Evolutionary conservation across 139 green algal genomes (phyloP), one percentile per base, ranked within the genome.

Genomic region (Chlamydomonas sphaeroides): DNA sequence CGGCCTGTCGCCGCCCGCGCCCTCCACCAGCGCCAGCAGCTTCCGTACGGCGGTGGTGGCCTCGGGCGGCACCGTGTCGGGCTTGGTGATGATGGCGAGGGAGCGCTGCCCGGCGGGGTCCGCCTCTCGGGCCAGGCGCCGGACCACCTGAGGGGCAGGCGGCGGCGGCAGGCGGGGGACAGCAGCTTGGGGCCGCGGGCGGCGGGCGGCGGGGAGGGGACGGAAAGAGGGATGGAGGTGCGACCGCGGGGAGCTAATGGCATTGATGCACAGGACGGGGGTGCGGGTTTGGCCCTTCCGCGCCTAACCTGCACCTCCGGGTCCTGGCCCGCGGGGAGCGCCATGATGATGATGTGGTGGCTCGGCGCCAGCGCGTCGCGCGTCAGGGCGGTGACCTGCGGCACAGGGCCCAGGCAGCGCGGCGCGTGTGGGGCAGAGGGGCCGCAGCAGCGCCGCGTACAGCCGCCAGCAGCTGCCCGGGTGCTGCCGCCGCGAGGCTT

Each of bases 11-110:
- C 36, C 30, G 36, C 21, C 18, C 36, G 59, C 59, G 67, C 28
- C 8, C 3, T 3, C 26, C 33, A 63, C 45, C n/a, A n/a, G n/a
- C n/a, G n/a, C n/a, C n/a, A 79, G 32, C 1, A 77, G 35, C 33
- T 66, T 75, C 18, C 42, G 5, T 2, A 42, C 6, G 33, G 26
- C n/a, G 23, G 36, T 56, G 65, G 68, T 45, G 3, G 38, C 67
- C 18, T 59, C 79, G 38, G 42, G 67, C 2, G 68, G 5, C 8
- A 86, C 35, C 21, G 2, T 72, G 69, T 86, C 80, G 35, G 80
- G 68, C 69, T 86, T 86, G 69, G 80, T 86, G 69, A 86, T 67
- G 69, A 80, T 35, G 57, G 59, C 80, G 41, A 86, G 57, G 57
- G 25, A 76, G 57, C 80, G 69, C 33, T 48, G 1, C n/a, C 56